These are phyloP conservation scores for Aspergillus sp. DNA, from an alignment of 2,329 filamentous ascomycete genomes.

Conservation along the genomic window DNA sequence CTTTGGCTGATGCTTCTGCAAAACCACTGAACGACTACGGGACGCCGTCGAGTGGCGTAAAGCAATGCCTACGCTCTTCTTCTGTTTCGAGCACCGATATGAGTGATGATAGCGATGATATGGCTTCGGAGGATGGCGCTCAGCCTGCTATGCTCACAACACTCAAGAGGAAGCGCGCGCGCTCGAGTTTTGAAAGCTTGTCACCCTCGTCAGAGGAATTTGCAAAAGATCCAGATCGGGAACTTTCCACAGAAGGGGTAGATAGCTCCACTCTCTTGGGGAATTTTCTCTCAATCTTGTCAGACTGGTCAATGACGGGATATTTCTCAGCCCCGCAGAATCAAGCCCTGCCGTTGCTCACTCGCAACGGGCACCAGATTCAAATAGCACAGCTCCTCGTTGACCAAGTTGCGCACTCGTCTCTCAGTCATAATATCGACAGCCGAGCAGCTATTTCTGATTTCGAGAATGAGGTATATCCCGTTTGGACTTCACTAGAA, in stretches of 20 bases:
- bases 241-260: constrained; percentile 10
- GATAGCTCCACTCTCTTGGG: constrained; percentile 29
- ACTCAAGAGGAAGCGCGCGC: constrained; percentile 27
- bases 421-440: constrained; percentile 28
- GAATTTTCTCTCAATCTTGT: constrained; percentile 30
- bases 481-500: constrained; percentile 19
- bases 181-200: constrained; percentile 22
- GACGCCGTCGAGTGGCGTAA: constrained; percentile 5
- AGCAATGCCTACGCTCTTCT: constrained; percentile 9
- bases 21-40: constrained; percentile 4
- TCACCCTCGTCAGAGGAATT: constrained; percentile 22
- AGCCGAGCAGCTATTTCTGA: constrained; percentile 17
- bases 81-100: constrained; percentile 20
- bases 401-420: constrained; percentile 37
- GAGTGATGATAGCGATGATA: constrained; percentile 21
- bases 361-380: constrained; percentile 27
- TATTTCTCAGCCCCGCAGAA: constrained; percentile 29
- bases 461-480: constrained; percentile 17
- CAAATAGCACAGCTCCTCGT: constrained; percentile 33
- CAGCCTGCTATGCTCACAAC: constrained; percentile 12
- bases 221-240: constrained; percentile 11
- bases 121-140: constrained; percentile 11
- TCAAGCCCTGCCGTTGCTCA: constrained; percentile 22
- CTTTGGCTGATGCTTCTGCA: constrained; percentile 1
- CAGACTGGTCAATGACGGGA: constrained; percentile 31